Evolutionary conservation across 805 yeast species (phyloP), one percentile per base, ranked within the genome.

Genomic region (Zygoascus bituminiphila): DNA sequence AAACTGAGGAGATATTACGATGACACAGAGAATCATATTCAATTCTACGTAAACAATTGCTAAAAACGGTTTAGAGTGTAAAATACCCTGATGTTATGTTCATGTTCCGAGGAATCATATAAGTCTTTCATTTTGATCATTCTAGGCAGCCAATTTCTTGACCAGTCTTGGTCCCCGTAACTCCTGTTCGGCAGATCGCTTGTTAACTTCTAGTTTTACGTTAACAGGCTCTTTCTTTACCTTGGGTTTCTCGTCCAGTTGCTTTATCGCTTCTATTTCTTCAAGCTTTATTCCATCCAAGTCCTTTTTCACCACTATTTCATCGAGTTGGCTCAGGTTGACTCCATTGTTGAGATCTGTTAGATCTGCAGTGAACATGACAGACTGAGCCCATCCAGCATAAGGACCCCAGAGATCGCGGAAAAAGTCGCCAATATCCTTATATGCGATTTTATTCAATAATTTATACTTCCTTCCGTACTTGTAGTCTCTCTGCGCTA

Each of bases 341-440:
- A 51, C 31, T 10, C 54, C 54, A 31, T 51, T 51, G 33, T 51
- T 46, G n/a, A 53, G 42, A 38, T 53, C 52, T 15, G 51, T 38
- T 48, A 89, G 72, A 60, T 88, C 96, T 5, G 88, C 86, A 0
- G 97, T 83, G 65, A 89, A 89, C 49, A 89, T 70, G 9, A 91
- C 88, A n/a, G 91, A 84, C 60, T 91, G 98, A 0, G 98, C 98
- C 98, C 98, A 93, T 0, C 98, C 98, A 1, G 98, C 97, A 62
- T 84, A 84, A 1, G 76, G 77, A 0, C 96, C 97, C 91, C 96
- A 93, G 40, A 81, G 67, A 0, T 72, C 71, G 41, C 74, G 71
- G 62, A 91, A 81, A 61, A 74, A 77, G 7, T 61, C 58, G 40
- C 88, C 72, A 5, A 88, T 82, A 20, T 73, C 70, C 36, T 69